Base-by-base conservation (phyloP, 306 rosid genomes). In the Malus sylvestris region DNA sequence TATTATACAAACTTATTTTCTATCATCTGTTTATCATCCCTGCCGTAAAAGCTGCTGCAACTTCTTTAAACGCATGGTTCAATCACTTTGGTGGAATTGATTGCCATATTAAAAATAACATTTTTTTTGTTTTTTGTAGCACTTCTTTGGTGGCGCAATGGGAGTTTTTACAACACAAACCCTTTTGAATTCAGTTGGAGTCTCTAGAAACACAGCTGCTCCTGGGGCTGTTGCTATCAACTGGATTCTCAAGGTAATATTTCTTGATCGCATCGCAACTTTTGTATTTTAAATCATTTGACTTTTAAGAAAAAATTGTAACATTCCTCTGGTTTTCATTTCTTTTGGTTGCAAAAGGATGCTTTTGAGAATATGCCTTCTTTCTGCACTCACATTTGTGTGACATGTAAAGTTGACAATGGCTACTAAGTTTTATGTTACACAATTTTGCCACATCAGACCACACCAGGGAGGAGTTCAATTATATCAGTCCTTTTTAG, bases 121-220 rank as follows among this genome's bases (percentile, higher is more conserved):
- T 40, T 78, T 30, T 3, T 32, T 32, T 30, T 20, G 68, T 27
- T 8, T 27, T 8, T 74, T 76, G 69, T 77, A 93, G 93, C 99
- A 92, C 82, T 95, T 95, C 77, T 95, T 95, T 71, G 99, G 99
- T 45, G 99, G 99, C 69, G 99, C 99, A n/a, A 95, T 95, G 97
- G 97, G 99, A 18, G 99, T 95, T 80, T 95, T 95, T 87, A 95
- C 99, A 2, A 95, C 99, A 33, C 96, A 92, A 81, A 86, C 99
- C 10, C 97, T 95, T 68, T 79, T 95, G 85, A 84, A 68, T 83
- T 95, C 99, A 1, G 97, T 95, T 81, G 99, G 99, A 33, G 83
- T 95, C 74, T 88, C 97, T 52, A 87, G 88, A 86, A 88, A 88
- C 80, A 85, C 74, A 78, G 85, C 93, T 52, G 61, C 91, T 62